Evolutionary conservation across 106 monocot species (phyloP), one percentile per base, ranked within the genome.

Genomic region (Platanthera guangdongensis): DNA sequence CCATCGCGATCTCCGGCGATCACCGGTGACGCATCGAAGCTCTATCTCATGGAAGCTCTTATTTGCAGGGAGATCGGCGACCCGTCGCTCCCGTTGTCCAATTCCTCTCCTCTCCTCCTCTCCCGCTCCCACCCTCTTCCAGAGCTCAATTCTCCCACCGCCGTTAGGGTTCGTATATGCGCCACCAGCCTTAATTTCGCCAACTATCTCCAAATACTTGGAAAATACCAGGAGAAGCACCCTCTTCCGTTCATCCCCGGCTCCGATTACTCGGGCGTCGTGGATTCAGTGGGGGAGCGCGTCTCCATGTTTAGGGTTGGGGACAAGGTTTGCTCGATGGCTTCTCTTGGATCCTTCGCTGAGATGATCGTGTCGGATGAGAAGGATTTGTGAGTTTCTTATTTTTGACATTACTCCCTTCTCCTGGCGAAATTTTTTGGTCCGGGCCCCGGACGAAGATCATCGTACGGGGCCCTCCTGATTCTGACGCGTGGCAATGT

Each of bases 171-270:
- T 52, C 87, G 94, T 10, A 64, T 97, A 48, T 54, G 57, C 5
- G 89, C 94, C 0, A 83, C 95, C 14, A 93, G 94, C 86, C 71
- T 99, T 19, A 99, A 99, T 78, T 99, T 78, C 86, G 99, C 90
- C 50, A 92, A 90, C 48, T 99, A 94, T 86, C 91, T 94, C 72
- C 94, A 94, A 78, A 83, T 99, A 14, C 78, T 92, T 2, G 99
- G 99, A 12, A 90, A 90, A 76, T 99, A 99, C 84, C 99, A 99
- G 82, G 94, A 99, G 86, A 91, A 90, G 75, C 85, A 83, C 47
- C 82, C 94, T 8, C 90, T 94, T 13, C 99, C 94, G 8, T 94
- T 99, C 80, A 74, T 99, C 50, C 99, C 94, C 0, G 99, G 99
- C 12, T 92, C 92, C 50, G 99, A 99, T 78, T 99, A 84, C 84